A percentile compares a stretch with the other conserved stretches of the same genome.
phyloP scores from a whole-genome alignment of 1,139 yeast genomes.

The Hansenula anomala region DNA sequence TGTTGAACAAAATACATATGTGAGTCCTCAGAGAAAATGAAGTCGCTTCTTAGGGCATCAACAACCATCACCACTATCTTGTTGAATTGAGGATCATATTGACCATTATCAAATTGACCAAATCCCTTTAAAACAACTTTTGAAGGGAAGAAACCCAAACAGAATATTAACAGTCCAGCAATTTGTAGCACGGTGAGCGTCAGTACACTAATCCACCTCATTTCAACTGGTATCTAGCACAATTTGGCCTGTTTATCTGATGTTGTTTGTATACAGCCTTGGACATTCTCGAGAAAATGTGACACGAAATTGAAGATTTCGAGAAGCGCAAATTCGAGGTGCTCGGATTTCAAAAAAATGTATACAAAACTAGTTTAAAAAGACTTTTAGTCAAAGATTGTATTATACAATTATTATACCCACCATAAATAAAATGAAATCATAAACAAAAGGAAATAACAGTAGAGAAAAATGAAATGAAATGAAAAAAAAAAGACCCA shows the following conservation, averaged over 20 bases:
- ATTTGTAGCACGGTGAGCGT: constrained; percentile 9
- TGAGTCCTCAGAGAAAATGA: constrained; percentile 61
- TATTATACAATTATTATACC: not conserved
- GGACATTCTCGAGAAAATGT: not conserved
- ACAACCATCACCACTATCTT: constrained; percentile 78
- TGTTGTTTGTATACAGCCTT: no score
- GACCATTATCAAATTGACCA: constrained; percentile 21
- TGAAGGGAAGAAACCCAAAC: constrained; percentile 86
- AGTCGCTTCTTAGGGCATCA: constrained; percentile 91
- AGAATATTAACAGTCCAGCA: constrained; percentile 44
- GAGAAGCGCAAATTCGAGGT: not conserved
- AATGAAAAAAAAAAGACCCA: not conserved
- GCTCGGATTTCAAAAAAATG: not conserved
- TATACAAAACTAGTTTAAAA: not conserved
- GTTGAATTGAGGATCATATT: constrained; percentile 50
- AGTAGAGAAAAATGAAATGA: not conserved
- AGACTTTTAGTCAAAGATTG: not conserved
- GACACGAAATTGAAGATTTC: not conserved
- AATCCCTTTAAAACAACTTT: constrained; percentile 66
- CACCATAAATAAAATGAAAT: not conserved
- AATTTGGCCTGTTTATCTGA: no score
- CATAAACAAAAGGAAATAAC: not conserved
- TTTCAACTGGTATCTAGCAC: no score
- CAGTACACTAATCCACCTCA: not conserved
- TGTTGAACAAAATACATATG: constrained; percentile 64